A percentile compares a stretch with the other conserved stretches of the same genome.
Evolutionary conservation across 768 basidiomycete species (phyloP).

Genomic region (Lactarius indigo): DNA sequence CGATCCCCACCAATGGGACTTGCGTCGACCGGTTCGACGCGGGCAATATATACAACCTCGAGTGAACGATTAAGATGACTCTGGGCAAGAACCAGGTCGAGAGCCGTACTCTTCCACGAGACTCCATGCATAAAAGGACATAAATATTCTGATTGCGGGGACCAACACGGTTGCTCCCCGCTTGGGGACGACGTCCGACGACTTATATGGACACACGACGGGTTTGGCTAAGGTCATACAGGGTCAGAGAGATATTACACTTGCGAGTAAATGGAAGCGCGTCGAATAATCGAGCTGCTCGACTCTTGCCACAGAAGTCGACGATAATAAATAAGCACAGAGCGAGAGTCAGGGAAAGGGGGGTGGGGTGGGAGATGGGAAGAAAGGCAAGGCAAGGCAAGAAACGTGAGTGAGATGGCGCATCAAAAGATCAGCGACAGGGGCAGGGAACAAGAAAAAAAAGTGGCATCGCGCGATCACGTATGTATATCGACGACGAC

Average conservation of each 20-base stretch:
- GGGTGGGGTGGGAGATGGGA: not conserved
- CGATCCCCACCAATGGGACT: too few relatives aligned
- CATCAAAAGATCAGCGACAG: conserved; percentile 11
- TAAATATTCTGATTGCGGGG: conserved; percentile 10
- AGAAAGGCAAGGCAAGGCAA: not conserved
- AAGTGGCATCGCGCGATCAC: not conserved
- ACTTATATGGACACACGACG: not conserved
- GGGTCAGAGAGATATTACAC: conserved; percentile 10
- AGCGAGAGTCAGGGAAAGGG: too few relatives aligned
- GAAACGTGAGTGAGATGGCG: not conserved
- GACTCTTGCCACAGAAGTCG: not conserved
- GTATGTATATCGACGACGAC: not conserved
- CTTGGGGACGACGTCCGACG: conserved; percentile 1
- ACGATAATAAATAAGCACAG: not conserved
- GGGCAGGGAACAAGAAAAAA: not conserved
- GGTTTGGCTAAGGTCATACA: conserved; percentile 17
- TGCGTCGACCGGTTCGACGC: too few relatives aligned
- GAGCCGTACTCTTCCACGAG: too few relatives aligned
- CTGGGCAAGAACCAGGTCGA: too few relatives aligned
- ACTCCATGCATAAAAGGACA: not conserved
- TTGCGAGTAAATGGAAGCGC: conserved; percentile 3
- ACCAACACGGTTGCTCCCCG: conserved; percentile 5
- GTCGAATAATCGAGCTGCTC: not conserved
- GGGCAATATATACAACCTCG: too few relatives aligned
- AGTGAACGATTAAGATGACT: too few relatives aligned